A percentile compares a stretch with the other conserved stretches of the same genome.
These are phyloP conservation scores for Phytophthora crassamura DNA, from an alignment of 352 stramenopile genomes.

Conservation along the genomic window DNA sequence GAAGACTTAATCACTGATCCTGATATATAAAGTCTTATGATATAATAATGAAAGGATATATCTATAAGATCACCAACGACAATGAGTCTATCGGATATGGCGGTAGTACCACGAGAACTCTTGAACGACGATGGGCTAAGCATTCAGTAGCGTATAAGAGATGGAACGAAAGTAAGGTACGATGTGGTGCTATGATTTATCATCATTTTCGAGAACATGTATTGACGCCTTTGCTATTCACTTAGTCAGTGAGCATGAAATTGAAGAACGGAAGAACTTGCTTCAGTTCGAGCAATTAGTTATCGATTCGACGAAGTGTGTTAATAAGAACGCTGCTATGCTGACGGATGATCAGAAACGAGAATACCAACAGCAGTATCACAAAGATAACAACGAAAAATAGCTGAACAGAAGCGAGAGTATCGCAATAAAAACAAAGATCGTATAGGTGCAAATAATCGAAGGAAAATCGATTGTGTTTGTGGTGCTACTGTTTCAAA, in stretches of 20 bases:
- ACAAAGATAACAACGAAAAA: conserved; percentile 3
- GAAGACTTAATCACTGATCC: conserved; percentile 1
- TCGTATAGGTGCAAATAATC: background rate
- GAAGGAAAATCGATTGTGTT: conserved; percentile 6
- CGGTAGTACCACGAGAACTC: conserved; percentile 10
- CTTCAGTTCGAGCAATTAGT: conserved; percentile 21
- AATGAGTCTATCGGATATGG: conserved; percentile 2
- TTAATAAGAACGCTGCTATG: conserved; percentile 18
- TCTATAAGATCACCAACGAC: conserved; percentile 2
- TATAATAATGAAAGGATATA: conserved; percentile 18
- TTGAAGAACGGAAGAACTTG: conserved; percentile 17
- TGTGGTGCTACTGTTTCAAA: conserved; percentile 13
- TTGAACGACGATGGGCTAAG: background rate
- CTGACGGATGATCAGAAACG: conserved; percentile 11
- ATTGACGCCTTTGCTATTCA: conserved; percentile 17
- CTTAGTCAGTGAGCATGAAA: conserved; percentile 21
- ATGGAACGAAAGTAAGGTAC: conserved; percentile 1
- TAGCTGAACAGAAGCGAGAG: conserved; percentile 7
- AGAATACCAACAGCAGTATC: conserved; percentile 4
- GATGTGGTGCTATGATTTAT: conserved; percentile 12
- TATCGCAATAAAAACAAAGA: conserved; percentile 7
- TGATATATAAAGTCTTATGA: conserved; percentile 16
- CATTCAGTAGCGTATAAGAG: background rate
- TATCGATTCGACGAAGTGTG: conserved; percentile 22
- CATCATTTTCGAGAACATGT: conserved; percentile 16